These are phyloP conservation scores for Trichoderma sp. DNA, from an alignment of 2,329 filamentous ascomycete species.

Conservation along the genomic window DNA sequence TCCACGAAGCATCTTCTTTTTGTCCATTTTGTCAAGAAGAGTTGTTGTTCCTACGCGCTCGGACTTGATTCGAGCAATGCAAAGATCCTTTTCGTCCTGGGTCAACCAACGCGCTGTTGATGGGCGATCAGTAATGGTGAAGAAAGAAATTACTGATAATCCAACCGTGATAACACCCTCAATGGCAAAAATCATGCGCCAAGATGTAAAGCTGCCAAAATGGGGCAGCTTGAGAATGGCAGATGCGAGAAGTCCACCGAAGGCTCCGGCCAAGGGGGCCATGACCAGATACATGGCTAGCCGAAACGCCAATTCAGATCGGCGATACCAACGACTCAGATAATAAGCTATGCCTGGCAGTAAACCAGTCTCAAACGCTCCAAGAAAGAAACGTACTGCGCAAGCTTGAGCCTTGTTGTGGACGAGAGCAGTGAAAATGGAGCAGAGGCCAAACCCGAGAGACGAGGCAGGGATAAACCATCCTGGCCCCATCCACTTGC, in stretches of 20 bases:
- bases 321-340: background rate
- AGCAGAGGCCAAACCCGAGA: background rate
- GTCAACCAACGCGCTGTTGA: slow-evolving; percentile 64
- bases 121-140: slow-evolving; percentile 68
- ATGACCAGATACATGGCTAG: slow-evolving; percentile 29
- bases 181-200: slow-evolving; percentile 71
- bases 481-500: background rate
- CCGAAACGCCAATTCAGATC: background rate
- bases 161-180: slow-evolving; percentile 63
- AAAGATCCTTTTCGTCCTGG: background rate
- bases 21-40: slow-evolving; percentile 33
- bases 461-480: background rate
- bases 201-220: slow-evolving; percentile 57
- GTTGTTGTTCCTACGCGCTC: background rate
- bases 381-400: background rate
- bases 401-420: background rate
- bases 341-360: background rate
- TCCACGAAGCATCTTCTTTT: slow-evolving; percentile 59
- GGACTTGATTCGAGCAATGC: background rate
- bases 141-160: slow-evolving; percentile 59
- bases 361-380: background rate
- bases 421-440: background rate
- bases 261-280: slow-evolving; percentile 69
- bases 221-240: slow-evolving; percentile 63
- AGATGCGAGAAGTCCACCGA: slow-evolving; percentile 66